A percentile compares a stretch with the other conserved stretches of the same genome.
phyloP scores from a whole-genome alignment of 2,329 filamentous ascomycete species.

The Penicillium sp. region DNA sequence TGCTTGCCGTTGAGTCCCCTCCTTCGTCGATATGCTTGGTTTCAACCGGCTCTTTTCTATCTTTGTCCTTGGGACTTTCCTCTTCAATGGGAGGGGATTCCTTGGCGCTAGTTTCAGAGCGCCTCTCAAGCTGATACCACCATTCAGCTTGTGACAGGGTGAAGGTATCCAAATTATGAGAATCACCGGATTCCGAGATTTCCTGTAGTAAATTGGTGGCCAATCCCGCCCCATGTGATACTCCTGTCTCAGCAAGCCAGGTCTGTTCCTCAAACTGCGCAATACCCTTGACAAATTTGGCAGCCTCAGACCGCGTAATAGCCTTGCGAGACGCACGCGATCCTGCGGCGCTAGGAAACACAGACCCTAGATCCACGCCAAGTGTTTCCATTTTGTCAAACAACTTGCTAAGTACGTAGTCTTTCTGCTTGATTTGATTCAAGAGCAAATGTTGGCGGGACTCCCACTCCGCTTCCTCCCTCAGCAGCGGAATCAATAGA shows the following conservation, averaged over 20 bases:
- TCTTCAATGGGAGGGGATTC: conserved; percentile 4
- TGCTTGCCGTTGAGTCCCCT: conserved; percentile 26
- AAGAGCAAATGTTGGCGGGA: conserved; percentile 52
- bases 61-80: background rate
- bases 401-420: conserved; percentile 58
- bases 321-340: conserved; percentile 47
- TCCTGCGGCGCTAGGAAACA: conserved; percentile 57
- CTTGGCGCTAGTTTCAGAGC: conserved; percentile 3
- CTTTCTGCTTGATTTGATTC: conserved; percentile 55
- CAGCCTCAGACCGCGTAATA: conserved; percentile 53
- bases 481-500: conserved; percentile 55
- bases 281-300: conserved; percentile 55
- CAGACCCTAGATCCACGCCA: conserved; percentile 55
- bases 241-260: conserved; percentile 43
- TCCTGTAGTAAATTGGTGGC: conserved; percentile 31
- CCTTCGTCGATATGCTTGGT: conserved; percentile 15
- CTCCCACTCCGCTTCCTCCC: conserved; percentile 49
- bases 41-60: background rate
- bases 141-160: conserved; percentile 29
- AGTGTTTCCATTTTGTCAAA: conserved; percentile 59
- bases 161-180: conserved; percentile 15
- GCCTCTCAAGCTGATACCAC: conserved; percentile 33
- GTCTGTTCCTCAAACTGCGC: conserved; percentile 52
- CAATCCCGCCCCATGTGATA: conserved; percentile 18
- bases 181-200: conserved; percentile 16